Conservation (phyloP, 805 yeast genomes). For the Tetrapisispora taiwanensis region DNA sequence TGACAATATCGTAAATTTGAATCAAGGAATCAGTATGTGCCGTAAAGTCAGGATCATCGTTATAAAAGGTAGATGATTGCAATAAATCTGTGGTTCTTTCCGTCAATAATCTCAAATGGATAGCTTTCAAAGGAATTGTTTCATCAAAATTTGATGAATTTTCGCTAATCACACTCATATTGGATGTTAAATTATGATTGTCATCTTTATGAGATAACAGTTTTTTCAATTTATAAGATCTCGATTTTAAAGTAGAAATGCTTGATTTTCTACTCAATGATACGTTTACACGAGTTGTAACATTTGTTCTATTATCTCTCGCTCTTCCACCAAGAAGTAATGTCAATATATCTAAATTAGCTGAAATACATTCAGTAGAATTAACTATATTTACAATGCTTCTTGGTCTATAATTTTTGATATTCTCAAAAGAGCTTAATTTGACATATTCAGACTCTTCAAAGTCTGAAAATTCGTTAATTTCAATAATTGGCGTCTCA, state of each 20-base stretch:
- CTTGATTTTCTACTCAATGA: constrained; percentile 13
- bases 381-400: constrained; percentile 19
- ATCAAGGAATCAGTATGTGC: constrained; percentile 24
- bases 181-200: background rate
- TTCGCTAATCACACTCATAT: constrained; percentile 11
- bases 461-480: background rate
- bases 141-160: constrained; percentile 17
- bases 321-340: constrained; percentile 11
- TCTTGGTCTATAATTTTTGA: constrained; percentile 12
- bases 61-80: constrained; percentile 44
- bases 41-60: constrained; percentile 20
- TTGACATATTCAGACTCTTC: background rate
- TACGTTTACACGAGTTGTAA: background rate
- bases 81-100: constrained; percentile 62
- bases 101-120: constrained; percentile 47
- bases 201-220: constrained; percentile 9
- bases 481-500: background rate
- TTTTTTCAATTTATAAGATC: constrained; percentile 11
- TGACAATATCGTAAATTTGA: constrained; percentile 29
- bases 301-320: background rate
- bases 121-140: constrained; percentile 15
- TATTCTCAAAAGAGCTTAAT: constrained; percentile 14
- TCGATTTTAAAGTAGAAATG: constrained; percentile 12
- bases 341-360: constrained; percentile 23
- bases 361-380: constrained; percentile 24